These are phyloP conservation scores for Fusarium sp. DNA, from an alignment of 2,329 filamentous ascomycete genomes.

Conservation along the genomic window DNA sequence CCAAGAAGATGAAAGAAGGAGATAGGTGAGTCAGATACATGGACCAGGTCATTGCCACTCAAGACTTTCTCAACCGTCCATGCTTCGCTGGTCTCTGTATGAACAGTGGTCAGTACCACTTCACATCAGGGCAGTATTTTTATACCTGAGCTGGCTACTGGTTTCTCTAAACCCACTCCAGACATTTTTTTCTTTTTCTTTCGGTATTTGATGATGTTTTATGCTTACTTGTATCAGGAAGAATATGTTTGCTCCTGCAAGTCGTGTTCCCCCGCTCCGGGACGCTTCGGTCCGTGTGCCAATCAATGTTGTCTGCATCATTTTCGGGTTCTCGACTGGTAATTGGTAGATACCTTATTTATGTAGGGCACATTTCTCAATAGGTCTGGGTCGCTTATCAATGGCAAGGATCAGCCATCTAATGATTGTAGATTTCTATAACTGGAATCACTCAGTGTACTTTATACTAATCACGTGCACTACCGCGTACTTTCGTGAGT, in stretches of 20 bases:
- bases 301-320: not conserved
- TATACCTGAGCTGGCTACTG: not conserved
- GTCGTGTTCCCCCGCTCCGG: constrained; percentile 20
- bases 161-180: not conserved
- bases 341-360: not conserved
- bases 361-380: not conserved
- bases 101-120: not conserved
- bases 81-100: constrained; percentile 12
- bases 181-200: constrained; percentile 8
- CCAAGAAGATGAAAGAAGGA: constrained; percentile 95
- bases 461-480: not conserved
- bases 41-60: constrained; percentile 63
- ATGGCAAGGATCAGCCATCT: not conserved
- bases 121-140: not conserved
- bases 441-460: not conserved
- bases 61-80: constrained; percentile 74
- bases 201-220: not conserved
- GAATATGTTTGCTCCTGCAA: constrained; percentile 2
- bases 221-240: not conserved
- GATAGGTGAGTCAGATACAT: constrained; percentile 77
- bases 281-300: constrained; percentile 18
- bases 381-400: not conserved
- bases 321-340: not conserved
- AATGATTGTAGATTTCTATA: not conserved
- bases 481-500: not conserved